Evolutionary conservation across 306 rosid genomes (phyloP), one percentile per base, ranked within the genome.

Genomic region (Prosopis cineraria): DNA sequence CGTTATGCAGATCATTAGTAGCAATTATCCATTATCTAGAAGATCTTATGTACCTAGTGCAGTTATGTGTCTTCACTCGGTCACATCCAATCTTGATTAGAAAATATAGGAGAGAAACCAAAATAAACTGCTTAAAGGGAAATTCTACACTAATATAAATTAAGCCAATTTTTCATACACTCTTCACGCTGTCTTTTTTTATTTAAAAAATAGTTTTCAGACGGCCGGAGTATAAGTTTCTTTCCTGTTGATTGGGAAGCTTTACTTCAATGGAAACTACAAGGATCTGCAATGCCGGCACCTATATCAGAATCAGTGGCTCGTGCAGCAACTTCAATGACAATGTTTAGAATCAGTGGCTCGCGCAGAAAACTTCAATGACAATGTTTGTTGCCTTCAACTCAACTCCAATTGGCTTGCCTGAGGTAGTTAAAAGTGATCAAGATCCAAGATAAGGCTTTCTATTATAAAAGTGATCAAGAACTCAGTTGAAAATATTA

Each of bases 41-140:
- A 68, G 9, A 44, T 36, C 33, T n/a, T 52, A 69, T 65, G 16
- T 10, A 58, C 17, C 43, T 10, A 44, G 29, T 10, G 19, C 9
- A 65, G 48, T 20, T 37, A 37, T 31, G 39, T 68, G 77, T 33
- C 43, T 37, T 12, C 47, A 75, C 55, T 45, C 39, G 44, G 55
- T 13, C 65, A 56, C 58, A 70, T 68, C 45, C 72, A 68, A 34
- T 22, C 76, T 20, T 22, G 43, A 39, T 33, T 34, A 37, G 45
- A 66, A 75, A 34, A n/a, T 24, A 22, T 11, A 14, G 1, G 43
- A 67, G n/a, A 37, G 45, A 14, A 30, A 45, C 9, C 27, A 19
- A 64, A 19, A 17, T 8, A 64, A 12, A 67, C 33, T 24, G 7
- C 45, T 27, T 33, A 20, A 47, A 27, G 24, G n/a, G 36, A 60